Conservation (phyloP, 2,329 filamentous ascomycete genomes). For the Alternaria sp. region DNA sequence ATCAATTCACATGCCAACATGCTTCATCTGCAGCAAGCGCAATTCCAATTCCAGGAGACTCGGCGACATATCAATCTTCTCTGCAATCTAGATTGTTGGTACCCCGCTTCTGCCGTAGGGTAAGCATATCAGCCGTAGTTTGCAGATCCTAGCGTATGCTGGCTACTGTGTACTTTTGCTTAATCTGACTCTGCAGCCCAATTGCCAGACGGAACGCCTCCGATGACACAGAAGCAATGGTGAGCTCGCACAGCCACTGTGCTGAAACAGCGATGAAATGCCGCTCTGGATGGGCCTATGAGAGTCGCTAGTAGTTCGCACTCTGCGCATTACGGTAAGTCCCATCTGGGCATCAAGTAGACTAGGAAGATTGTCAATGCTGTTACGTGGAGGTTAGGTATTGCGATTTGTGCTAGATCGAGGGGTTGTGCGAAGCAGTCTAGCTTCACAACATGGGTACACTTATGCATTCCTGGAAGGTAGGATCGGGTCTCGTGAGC, state of each 20-base stretch:
- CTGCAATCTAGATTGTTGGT: conserved; percentile 3
- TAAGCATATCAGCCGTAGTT: conserved; percentile 5
- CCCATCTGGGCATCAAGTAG: background rate
- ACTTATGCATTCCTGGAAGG: background rate
- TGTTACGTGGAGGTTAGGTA: conserved; percentile 1
- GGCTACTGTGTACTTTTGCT: background rate
- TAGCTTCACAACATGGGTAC: background rate
- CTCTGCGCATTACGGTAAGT: background rate
- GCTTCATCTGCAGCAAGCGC: background rate
- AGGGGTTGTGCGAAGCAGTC: background rate
- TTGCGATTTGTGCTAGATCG: background rate
- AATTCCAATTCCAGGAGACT: background rate
- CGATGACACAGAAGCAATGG: background rate
- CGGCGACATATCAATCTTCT: background rate
- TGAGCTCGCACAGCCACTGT: background rate
- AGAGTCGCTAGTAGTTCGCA: background rate
- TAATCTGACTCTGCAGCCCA: background rate
- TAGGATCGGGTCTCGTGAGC: background rate
- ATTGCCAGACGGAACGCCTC: conserved; percentile 11
- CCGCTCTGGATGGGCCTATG: conserved; percentile 2
- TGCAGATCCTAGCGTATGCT: conserved; percentile 9
- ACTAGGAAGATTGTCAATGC: background rate
- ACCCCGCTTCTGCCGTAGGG: conserved; percentile 6
- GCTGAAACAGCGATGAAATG: background rate
- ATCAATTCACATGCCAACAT: conserved; percentile 5